Base-by-base conservation (phyloP, 2,329 filamentous ascomycete genomes). In the Xylaria sp. region DNA sequence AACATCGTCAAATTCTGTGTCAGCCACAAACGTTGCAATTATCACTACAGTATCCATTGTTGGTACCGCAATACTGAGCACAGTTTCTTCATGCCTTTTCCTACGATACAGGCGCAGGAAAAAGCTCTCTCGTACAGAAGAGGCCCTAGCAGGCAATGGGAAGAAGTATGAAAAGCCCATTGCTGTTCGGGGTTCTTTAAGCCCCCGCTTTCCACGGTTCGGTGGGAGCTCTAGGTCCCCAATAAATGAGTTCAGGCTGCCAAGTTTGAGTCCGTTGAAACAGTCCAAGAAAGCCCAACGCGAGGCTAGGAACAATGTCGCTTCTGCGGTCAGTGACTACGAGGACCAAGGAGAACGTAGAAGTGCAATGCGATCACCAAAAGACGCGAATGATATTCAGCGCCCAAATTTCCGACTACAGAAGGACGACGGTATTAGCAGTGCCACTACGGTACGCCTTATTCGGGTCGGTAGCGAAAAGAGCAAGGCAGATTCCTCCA, bases 401-500 rank as follows among this genome's bases (percentile, higher is more conserved):
- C 68, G 75, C 2, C 28, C 68, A 15, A 69, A 67, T 58, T 78
- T 79, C 51, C 74, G 77, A 28, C 59, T 79, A 39, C 74, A 79
- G 57, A 77, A 77, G 61, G 71, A 73, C 32, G 72, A 70, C 23
- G 75, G 61, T 34, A n/a, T 78, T 46, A 71, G 71, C 44, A 76
- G 72, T 34, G 77, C 76, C 25, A 77, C 73, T 10, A 74, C 72
- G 37, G 77, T 78, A 18, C 76, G 76, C 18, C 68, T 79, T 37
- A 78, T 79, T 52, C 73, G 76, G 64, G 76, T 79, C 18, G 72
- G 74, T 39, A 78, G 72, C 54, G 66, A 66, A 37, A 78, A 77
- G 51, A 60, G 61, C 56, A 70, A 63, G 34, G 41, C 69, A 20
- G 54, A 44, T 46, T 46, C 13, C 44, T 44, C n/a, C 20, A n/a